Evolutionary conservation across 345 rosid species (phyloP).

Genomic region (Arabidopsis arenosa): DNA sequence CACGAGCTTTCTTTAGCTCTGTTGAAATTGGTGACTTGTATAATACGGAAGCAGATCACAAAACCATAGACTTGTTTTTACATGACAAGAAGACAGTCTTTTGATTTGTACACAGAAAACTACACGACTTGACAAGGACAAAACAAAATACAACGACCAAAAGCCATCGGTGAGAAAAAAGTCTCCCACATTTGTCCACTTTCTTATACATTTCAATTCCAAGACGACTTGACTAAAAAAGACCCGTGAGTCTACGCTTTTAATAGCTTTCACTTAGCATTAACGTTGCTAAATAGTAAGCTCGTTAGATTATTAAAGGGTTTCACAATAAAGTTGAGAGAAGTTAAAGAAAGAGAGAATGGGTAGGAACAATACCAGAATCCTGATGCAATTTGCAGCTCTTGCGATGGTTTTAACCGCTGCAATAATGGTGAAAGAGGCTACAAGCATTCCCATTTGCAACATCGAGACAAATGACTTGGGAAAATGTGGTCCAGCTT

Average conservation of each 20-base stretch:
- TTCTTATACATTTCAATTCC: background rate
- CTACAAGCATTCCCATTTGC: constrained; percentile 40
- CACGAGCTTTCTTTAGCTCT: constrained; percentile 76
- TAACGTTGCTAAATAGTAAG: constrained; percentile 10
- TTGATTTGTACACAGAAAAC: background rate
- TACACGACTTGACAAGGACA: constrained; percentile 2
- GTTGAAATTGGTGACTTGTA: constrained; percentile 50
- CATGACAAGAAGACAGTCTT: constrained; percentile 1
- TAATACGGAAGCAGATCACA: too few relatives aligned
- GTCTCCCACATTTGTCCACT: constrained; percentile 23
- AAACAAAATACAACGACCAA: constrained; percentile 7
- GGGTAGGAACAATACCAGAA: constrained; percentile 20
- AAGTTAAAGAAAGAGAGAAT: background rate
- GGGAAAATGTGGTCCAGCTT: constrained; percentile 49
- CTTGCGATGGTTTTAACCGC: constrained; percentile 27
- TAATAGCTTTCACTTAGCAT: background rate
- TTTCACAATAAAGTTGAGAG: constrained; percentile 7
- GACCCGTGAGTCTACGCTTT: background rate
- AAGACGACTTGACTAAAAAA: constrained; percentile 4
- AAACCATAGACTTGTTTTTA: constrained; percentile 60
- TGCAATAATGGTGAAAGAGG: constrained; percentile 22
- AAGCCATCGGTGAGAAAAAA: background rate
- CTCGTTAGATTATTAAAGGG: background rate
- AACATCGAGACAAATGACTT: constrained; percentile 43
- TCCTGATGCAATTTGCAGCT: constrained; percentile 25